A percentile compares a stretch with the other conserved stretches of the same genome.
Conservation (phyloP, 2,329 filamentous ascomycete species). For the Aspergillaceae sp. region DNA sequence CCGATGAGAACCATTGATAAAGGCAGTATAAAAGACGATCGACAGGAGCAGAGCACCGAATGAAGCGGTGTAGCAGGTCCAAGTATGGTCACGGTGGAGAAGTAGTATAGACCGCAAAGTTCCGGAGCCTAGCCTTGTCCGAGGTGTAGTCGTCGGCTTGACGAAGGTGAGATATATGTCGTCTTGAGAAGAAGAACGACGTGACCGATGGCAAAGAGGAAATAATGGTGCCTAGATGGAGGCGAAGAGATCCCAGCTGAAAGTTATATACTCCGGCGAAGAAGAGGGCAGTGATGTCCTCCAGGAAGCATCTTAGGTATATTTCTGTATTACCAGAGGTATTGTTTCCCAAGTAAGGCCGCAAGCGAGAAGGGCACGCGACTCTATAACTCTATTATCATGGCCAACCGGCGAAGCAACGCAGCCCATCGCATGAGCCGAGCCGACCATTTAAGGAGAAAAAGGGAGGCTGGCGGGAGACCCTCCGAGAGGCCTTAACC, state of each 20-base stretch:
- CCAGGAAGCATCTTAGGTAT: too few species aligned
- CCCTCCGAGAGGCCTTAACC: background rate
- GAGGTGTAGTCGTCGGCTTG: too few species aligned
- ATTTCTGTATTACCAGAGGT: too few species aligned
- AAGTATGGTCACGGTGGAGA: conserved; percentile 11
- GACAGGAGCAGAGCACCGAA: conserved; percentile 6
- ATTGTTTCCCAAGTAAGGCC: too few species aligned
- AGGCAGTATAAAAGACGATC: conserved; percentile 4
- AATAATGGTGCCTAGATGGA: conserved; percentile 1
- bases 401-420: too few species aligned
- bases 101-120: background rate
- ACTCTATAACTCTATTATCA: too few species aligned
- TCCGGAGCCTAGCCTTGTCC: too few species aligned
- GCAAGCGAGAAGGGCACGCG: too few species aligned
- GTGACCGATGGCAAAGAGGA: background rate
- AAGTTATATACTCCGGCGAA: background rate
- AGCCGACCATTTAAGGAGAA: background rate
- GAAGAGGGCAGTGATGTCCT: background rate
- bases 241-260: too few species aligned
- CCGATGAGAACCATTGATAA: conserved; percentile 6
- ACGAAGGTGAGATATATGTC: too few species aligned
- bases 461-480: background rate
- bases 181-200: too few species aligned
- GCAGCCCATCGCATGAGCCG: too few species aligned
- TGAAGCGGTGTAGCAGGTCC: conserved; percentile 14